A percentile compares a stretch with the other conserved stretches of the same genome.
phyloP scores from a whole-genome alignment of 179 eudicot species.

The Actinidia arguta region DNA sequence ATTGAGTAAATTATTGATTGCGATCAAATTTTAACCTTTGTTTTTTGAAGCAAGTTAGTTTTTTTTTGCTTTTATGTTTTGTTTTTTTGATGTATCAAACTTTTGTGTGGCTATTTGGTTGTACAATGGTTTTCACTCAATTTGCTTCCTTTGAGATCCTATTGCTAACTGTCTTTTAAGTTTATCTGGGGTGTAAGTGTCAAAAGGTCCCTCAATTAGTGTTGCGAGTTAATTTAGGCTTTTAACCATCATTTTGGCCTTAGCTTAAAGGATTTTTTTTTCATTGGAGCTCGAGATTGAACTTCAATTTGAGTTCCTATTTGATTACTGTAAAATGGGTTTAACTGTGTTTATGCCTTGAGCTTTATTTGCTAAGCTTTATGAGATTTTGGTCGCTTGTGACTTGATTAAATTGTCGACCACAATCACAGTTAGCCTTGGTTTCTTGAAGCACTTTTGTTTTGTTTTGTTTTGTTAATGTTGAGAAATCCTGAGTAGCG shows the following conservation, averaged over 20 bases:
- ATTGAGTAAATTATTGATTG: not conserved
- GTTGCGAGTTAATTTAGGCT: not conserved
- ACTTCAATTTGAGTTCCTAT: constrained; percentile 1
- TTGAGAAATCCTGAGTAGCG: not conserved
- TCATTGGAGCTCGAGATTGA: not conserved
- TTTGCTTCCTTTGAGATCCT: not conserved
- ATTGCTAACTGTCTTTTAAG: not conserved
- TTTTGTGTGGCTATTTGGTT: not conserved
- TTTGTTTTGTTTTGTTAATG: not conserved
- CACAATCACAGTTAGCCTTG: not conserved
- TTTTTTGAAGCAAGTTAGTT: not conserved
- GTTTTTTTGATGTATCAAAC: too few relatives aligned
- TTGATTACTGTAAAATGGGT: not conserved
- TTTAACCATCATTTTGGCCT: not conserved
- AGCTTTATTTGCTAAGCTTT: too few relatives aligned
- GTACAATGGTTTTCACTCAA: not conserved
- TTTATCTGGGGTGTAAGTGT: not conserved
- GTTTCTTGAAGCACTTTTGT: not conserved
- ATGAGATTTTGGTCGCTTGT: too few relatives aligned
- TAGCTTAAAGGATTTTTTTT: not conserved
- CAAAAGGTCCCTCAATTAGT: not conserved
- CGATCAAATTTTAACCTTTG: not conserved
- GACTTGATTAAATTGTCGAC: not conserved
- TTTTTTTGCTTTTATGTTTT: too few relatives aligned
- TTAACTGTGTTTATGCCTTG: too few relatives aligned